Base-by-base conservation (phyloP, 495 filamentous ascomycete genomes). In the Cercophora samala region DNA sequence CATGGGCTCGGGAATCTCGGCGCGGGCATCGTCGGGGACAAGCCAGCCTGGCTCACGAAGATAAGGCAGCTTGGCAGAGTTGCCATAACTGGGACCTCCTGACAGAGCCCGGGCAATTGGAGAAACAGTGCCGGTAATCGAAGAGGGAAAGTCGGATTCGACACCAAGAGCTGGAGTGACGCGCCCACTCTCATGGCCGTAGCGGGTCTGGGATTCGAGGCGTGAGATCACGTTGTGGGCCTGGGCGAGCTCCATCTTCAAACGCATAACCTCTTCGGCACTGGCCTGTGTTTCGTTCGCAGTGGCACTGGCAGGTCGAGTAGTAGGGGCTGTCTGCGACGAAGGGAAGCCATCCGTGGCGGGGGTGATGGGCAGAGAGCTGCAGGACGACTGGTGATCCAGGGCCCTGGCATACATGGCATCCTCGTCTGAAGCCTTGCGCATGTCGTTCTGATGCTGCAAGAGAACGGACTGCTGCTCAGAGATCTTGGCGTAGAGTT, bases 201-300 rank as follows among this genome's bases (percentile, higher is more conserved):
- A 86, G 55, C 92, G 91, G 11, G 83, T 90, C 66, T 94, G 90
- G 25, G 89, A 84, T 64, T 92, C 91, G 77, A 97, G 90, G 19
- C 87, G 83, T 64, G 87, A 89, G 75, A 99, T 93, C 68, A 88
- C 90, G 70, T 85, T 87, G 69, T 91, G 90, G 23, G 93, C 92
- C 68, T 85, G 87, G 64, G 90, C 86, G 17, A 99, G 84, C 77
- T 98, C 90, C 63, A 96, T 83, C 75, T 86, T 86, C 60, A 86
- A 74, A 37, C 80, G 81, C 62, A 83, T 68, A 46, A 86, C 62
- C 61, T 85, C 83, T 15, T 84, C 82, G 29, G 69, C 64, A 37
- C 68, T 71, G 4, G 59, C 25, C 59, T 73, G 66, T 32, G 64
- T 66, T 32, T 77, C 79, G 51, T 73, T 75, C 65, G 76, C 70